Evolutionary conservation across 2,329 filamentous ascomycete species (phyloP), one percentile per base, ranked within the genome.

Genomic region (Colletotrichum agaves): DNA sequence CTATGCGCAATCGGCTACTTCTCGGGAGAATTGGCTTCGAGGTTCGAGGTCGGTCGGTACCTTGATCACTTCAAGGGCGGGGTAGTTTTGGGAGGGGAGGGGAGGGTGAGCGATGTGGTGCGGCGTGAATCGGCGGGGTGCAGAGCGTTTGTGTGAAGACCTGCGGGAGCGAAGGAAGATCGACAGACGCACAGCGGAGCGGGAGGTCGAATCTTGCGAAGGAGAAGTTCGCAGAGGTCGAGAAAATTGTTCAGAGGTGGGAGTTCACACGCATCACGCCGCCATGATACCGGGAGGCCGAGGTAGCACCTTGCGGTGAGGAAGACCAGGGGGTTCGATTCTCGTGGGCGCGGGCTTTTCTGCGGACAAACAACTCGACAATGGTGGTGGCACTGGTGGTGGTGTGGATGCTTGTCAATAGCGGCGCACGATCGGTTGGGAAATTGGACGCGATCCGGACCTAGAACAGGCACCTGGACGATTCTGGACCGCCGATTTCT

Each of bases 401-500:
- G 27, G 60, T 58, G 50, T 50, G 47, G 63, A 52, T 58, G 50
- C 41, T 39, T 31, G 35, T 33, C 60, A 39, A 47, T 46, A 47
- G 50, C 58, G 58, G 63, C 47, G 56, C 47, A 44, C 57, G 33
- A 57, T 56, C 58, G 49, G 50, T 43, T 66, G 35, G 52, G 60
- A 67, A 63, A 63, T 58, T 53, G 41, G 31, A n/a, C 46, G 57
- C 35, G 27, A 55, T 37, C 61, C 52, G 44, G 43, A 39, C 33
- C 47, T 33, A 23, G 43, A 21, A 15, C 55, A 12, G 56, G 35
- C 23, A 19, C 59, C 31, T 35, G 57, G 57, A 49, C 57, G 39
- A 46, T 44, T 37, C 6, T 31, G 17, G 35, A 39, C 44, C 35
- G 43, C 21, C 31, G 21, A 21, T 33, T 50, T 37, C 37, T 33